phyloP scores from a whole-genome alignment of 192 early-diverging fungal genomes.

The Physocladia obscura region DNA sequence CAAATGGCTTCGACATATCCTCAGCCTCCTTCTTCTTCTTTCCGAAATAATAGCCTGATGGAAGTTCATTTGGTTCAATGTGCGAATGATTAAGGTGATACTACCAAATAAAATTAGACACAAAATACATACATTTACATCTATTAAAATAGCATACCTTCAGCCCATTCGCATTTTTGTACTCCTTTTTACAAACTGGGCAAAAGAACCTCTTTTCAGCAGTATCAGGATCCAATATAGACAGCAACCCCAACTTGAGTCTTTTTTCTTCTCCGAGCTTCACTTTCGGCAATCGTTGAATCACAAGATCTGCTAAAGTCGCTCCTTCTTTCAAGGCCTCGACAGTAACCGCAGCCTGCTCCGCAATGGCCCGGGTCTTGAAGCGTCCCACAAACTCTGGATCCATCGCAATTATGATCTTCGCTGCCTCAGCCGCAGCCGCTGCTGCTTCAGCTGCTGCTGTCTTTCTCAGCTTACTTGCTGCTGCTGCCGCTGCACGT shows the following conservation, averaged over 20 bases:
- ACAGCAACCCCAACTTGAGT: slow-evolving; percentile 25
- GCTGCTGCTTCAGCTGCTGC: neutral
- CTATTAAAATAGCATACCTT: slow-evolving; percentile 54
- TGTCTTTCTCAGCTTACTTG: neutral
- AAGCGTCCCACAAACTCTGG: slow-evolving; percentile 23
- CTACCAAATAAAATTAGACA: neutral
- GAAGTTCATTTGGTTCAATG: slow-evolving; percentile 28
- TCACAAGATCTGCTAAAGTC: slow-evolving; percentile 16
- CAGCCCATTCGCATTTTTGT: slow-evolving; percentile 98
- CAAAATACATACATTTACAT: neutral
- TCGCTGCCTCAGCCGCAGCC: slow-evolving; percentile 1
- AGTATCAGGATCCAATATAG: slow-evolving; percentile 25
- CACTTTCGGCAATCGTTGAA: slow-evolving; percentile 14
- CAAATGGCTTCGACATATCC: slow-evolving; percentile 38
- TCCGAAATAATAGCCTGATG: slow-evolving; percentile 27
- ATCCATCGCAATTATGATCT: neutral
- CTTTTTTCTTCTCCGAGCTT: slow-evolving; percentile 22
- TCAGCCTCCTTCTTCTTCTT: slow-evolving; percentile 31
- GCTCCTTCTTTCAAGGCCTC: neutral
- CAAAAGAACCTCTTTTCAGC: slow-evolving; percentile 61
- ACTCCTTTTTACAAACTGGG: slow-evolving; percentile 91
- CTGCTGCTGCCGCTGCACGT: neutral
- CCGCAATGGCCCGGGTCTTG: slow-evolving; percentile 15
- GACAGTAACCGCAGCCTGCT: neutral
- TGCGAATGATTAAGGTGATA: slow-evolving; percentile 35